phyloP scores from a whole-genome alignment of 345 rosid species.

The Hevea brasiliensis region DNA sequence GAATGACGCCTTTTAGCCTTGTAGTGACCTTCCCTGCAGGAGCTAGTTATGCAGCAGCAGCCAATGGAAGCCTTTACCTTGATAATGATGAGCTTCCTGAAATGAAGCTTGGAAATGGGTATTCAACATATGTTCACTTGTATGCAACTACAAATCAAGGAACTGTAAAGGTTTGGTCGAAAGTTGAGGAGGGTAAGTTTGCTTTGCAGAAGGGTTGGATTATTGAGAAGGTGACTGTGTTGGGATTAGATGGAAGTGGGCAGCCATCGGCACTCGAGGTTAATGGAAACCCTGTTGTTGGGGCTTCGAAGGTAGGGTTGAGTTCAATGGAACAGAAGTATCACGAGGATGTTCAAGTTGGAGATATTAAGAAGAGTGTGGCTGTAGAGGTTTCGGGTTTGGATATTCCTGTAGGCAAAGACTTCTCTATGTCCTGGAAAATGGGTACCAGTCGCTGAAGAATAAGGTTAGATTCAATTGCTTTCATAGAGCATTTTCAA shows the following conservation, averaged over 20 bases:
- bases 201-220: slow-evolving; percentile 77
- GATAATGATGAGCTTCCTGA: slow-evolving; percentile 91
- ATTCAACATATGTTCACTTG: slow-evolving; percentile 59
- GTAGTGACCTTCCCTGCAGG: slow-evolving; percentile 76
- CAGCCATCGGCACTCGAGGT: slow-evolving; percentile 44
- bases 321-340: slow-evolving; percentile 48
- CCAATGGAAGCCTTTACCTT: slow-evolving; percentile 66
- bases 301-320: slow-evolving; percentile 30
- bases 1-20: slow-evolving; percentile 76
- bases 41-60: slow-evolving; percentile 53
- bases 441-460: slow-evolving; percentile 36
- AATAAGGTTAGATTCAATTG: slow-evolving; percentile 6
- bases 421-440: slow-evolving; percentile 69
- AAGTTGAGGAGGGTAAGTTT: slow-evolving; percentile 68
- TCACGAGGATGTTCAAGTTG: slow-evolving; percentile 34
- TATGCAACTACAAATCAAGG: slow-evolving; percentile 61
- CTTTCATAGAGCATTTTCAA: slow-evolving; percentile 7
- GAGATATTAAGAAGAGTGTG: slow-evolving; percentile 34
- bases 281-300: slow-evolving; percentile 38
- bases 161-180: slow-evolving; percentile 74
- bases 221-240: slow-evolving; percentile 59
- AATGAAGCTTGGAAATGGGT: slow-evolving; percentile 78
- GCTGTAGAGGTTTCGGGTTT: slow-evolving; percentile 69
- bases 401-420: slow-evolving; percentile 62
- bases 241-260: slow-evolving; percentile 62